Conservation (phyloP, 163 green algal species). For the Prototheca stagnorum region DNA sequence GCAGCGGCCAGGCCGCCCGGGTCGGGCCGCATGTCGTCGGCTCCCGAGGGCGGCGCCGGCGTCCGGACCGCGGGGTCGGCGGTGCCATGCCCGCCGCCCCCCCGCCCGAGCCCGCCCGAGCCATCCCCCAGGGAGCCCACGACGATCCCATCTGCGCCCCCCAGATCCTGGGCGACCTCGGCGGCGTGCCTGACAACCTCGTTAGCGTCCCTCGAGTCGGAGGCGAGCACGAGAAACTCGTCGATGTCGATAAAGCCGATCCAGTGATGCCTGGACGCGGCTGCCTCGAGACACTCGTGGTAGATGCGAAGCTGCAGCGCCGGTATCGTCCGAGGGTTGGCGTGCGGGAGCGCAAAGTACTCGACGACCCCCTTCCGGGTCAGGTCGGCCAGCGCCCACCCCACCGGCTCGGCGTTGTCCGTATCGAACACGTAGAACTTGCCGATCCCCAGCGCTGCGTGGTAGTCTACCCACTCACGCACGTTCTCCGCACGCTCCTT, state of each 20-base stretch:
- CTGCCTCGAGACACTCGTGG: slow-evolving; percentile 2
- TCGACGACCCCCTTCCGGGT: slow-evolving; percentile 5
- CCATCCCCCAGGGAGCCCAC: too few species aligned
- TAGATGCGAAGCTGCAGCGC: slow-evolving; percentile 13
- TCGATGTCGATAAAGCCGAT: slow-evolving; percentile 36
- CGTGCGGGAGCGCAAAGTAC: slow-evolving; percentile 8
- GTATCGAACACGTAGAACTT: slow-evolving; percentile 18
- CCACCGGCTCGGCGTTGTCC: slow-evolving; percentile 3
- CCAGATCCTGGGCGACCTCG: too few species aligned
- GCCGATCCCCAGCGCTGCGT: slow-evolving; percentile 3
- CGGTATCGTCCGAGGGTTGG: slow-evolving; percentile 7
- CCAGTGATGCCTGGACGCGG: slow-evolving; percentile 7
- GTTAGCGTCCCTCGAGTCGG: background rate
- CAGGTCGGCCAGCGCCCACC: background rate
- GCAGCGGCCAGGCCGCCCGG: too few species aligned
- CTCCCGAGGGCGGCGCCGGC: too few species aligned
- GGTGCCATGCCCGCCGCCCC: too few species aligned
- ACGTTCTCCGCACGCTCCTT: slow-evolving; percentile 7
- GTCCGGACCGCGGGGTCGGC: too few species aligned
- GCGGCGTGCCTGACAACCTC: too few species aligned
- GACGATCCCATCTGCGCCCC: too few species aligned
- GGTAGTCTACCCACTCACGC: slow-evolving; percentile 15
- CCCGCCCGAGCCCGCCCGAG: too few species aligned
- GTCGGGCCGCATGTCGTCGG: too few species aligned
- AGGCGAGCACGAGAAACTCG: slow-evolving; percentile 26